Evolutionary conservation across 2,329 filamentous ascomycete genomes (phyloP), one percentile per base, ranked within the genome.

Genomic region (Fusarium sp.): DNA sequence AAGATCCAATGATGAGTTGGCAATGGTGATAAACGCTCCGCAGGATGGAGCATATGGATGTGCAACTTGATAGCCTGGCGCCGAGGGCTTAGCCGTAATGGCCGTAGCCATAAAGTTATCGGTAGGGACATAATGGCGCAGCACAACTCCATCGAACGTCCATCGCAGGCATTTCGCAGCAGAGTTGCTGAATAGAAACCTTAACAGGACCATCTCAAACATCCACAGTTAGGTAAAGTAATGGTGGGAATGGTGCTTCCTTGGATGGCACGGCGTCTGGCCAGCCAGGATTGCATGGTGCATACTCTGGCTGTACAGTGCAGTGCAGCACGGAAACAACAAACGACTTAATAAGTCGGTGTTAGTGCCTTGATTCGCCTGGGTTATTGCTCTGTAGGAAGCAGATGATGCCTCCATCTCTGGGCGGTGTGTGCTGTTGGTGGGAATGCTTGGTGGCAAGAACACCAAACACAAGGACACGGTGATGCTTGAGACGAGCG

Each of bases 61-160:
- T 50, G 51, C 27, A 41, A 18, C 21, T 63, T 50, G 49, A 55
- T 65, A 51, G 49, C 45, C 40, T 66, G 49, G 59, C 47, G 48
- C 50, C 25, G 48, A 48, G 49, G 58, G 49, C 59, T 56, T 59
- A 52, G 31, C 29, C 29, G 29, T 13, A 14, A 31, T 13, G 29
- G 3, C 13, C 13, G 8, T 14, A 31, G 13, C 13, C 29, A 14
- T 11, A 31, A 9, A 31, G 29, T 11, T 17, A 58, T 67, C 58
- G 48, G 58, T 59, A 63, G 63, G 56, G 59, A 54, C 66, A 65
- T 35, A 23, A 69, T 70, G 60, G 70, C 70, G 63, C 70, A 73
- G 68, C 39, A 31, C 21, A 55, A 61, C 59, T 49, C 41, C 64
- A 57, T 59, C 36, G 27, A 36, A 52, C 43, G 33, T 51, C 48